phyloP scores from a whole-genome alignment of 2,329 filamentous ascomycete genomes.

The Chrysoporthe deuterocubensis region DNA sequence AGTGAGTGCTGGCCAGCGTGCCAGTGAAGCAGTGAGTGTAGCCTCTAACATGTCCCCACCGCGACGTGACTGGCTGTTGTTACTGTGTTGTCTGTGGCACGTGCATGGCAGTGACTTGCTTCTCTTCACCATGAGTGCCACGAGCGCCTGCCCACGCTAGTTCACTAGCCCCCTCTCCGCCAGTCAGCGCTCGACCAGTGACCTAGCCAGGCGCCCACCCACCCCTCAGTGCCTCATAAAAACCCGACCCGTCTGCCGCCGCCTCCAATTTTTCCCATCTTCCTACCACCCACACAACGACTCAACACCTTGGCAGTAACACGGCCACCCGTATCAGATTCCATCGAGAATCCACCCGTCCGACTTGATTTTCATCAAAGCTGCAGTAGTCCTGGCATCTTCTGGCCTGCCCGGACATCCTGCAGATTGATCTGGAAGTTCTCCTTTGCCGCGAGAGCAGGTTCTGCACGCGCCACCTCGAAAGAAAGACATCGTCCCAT shows the following conservation, averaged over 20 bases:
- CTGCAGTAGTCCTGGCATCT: slow-evolving; percentile 25
- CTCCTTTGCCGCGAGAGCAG: background rate
- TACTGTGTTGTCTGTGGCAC: background rate
- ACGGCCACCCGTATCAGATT: slow-evolving; percentile 5
- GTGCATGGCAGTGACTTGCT: no score
- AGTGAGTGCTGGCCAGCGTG: no score
- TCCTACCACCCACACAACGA: slow-evolving; percentile 7
- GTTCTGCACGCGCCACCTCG: background rate
- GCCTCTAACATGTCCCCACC: background rate
- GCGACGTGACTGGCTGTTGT: background rate
- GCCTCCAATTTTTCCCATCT: slow-evolving; percentile 16
- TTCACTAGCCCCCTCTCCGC: background rate
- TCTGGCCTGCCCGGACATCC: slow-evolving; percentile 4
- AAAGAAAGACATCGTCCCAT: background rate
- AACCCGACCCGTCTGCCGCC: background rate
- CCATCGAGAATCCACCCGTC: slow-evolving; percentile 17
- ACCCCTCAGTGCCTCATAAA: slow-evolving; percentile 11
- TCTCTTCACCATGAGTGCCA: no score
- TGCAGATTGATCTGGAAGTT: slow-evolving; percentile 6
- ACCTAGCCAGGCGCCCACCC: background rate
- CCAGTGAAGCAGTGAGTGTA: no score
- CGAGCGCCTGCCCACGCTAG: background rate
- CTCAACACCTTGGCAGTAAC: slow-evolving; percentile 15
- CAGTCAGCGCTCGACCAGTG: background rate
- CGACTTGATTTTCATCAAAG: slow-evolving; percentile 12